phyloP scores from a whole-genome alignment of 495 filamentous ascomycete species.

The Aspergillus nidulans region DNA sequence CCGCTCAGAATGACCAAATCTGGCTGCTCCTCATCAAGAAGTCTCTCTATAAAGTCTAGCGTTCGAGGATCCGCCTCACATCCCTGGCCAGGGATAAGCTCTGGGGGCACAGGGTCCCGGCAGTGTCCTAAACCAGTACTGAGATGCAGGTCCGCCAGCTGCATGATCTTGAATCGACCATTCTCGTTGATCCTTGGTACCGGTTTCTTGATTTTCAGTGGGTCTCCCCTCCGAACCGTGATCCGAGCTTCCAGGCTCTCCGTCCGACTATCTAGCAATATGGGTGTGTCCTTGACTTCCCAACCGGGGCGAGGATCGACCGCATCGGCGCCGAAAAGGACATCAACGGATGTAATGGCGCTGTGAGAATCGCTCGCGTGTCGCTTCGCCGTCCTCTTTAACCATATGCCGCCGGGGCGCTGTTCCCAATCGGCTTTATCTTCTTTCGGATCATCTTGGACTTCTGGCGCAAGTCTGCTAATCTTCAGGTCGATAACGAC shows the following conservation, averaged over 20 bases:
- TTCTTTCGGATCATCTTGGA: slow-evolving; percentile 50
- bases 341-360: slow-evolving; percentile 79
- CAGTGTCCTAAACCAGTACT: slow-evolving; percentile 83
- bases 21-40: slow-evolving; percentile 87
- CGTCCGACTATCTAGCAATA: slow-evolving; percentile 60
- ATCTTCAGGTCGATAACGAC: slow-evolving; percentile 81
- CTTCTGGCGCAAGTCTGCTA: slow-evolving; percentile 67
- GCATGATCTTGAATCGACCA: slow-evolving; percentile 96
- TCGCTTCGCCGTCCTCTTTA: slow-evolving; percentile 71
- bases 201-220: slow-evolving; percentile 55
- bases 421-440: slow-evolving; percentile 73
- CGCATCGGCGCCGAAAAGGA: slow-evolving; percentile 90
- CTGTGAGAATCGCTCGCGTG: slow-evolving; percentile 74
- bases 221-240: slow-evolving; percentile 68
- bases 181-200: slow-evolving; percentile 74
- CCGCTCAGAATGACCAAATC: slow-evolving; percentile 87
- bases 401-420: slow-evolving; percentile 76
- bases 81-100: slow-evolving; percentile 58
- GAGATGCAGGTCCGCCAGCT: slow-evolving; percentile 85
- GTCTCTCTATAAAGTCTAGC: slow-evolving; percentile 75
- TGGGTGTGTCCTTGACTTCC: slow-evolving; percentile 65
- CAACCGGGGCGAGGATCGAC: slow-evolving; percentile 83
- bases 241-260: slow-evolving; percentile 65
- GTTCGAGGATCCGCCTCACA: slow-evolving; percentile 92
- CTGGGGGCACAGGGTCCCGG: slow-evolving; percentile 73